Percentiles rank a stretch among this genome's conserved stretches.
These are phyloP conservation scores for Musa schizocarpa DNA, from an alignment of 176 grass and related monocot genomes.

Conservation along the genomic window DNA sequence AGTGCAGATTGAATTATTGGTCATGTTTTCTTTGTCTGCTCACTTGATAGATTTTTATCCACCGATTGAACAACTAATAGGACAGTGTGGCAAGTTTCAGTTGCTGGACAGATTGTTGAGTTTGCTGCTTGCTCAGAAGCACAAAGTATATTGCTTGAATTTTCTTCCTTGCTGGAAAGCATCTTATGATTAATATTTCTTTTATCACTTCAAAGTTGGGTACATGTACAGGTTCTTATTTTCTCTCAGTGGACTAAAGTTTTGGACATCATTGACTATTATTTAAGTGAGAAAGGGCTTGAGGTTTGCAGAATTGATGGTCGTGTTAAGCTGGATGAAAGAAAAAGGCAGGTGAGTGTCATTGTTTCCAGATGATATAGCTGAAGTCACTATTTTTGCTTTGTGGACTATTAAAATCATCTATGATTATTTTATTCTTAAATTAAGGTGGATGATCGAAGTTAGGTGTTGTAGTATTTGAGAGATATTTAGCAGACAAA, in stretches of 20 bases:
- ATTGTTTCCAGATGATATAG: background rate
- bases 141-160: conserved; percentile 54
- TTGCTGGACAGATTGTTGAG: conserved; percentile 58
- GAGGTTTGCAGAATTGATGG: conserved; percentile 89
- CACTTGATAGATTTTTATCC: conserved; percentile 48
- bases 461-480: too few relatives aligned
- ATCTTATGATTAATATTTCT: background rate
- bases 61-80: conserved; percentile 61
- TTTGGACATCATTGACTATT: conserved; percentile 84
- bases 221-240: conserved; percentile 57
- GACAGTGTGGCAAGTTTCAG: conserved; percentile 80
- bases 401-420: too few relatives aligned
- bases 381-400: background rate
- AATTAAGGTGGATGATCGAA: too few relatives aligned
- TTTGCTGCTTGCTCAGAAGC: conserved; percentile 48
- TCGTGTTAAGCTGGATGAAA: conserved; percentile 56
- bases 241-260: conserved; percentile 95
- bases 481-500: too few relatives aligned
- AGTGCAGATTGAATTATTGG: background rate
- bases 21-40: background rate
- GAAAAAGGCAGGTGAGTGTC: conserved; percentile 56
- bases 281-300: conserved; percentile 52
- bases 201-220: background rate
- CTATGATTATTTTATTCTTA: too few relatives aligned
- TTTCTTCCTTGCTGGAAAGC: conserved; percentile 6